Evolutionary conservation across 1,284 basidiomycete species (phyloP), one percentile per base, ranked within the genome.

Genomic region (Austroboletus novae-zelandiae): DNA sequence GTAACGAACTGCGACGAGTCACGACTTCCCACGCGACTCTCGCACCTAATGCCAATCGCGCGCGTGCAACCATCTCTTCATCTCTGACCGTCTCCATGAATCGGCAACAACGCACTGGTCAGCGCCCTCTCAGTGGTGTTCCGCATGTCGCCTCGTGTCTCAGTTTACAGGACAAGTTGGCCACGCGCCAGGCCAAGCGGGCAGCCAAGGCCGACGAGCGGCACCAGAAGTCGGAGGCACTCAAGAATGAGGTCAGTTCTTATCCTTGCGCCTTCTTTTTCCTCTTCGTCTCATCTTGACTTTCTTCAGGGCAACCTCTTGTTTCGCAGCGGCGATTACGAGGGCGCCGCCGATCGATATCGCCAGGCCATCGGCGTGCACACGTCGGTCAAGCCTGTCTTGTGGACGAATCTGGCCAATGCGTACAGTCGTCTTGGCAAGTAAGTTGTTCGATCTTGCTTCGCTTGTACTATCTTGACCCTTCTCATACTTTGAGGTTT

Each of bases 341-440:
- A 42, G n/a, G 23, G 15, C 5, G 54, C 54, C 11, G 20, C 35
- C 20, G 43, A 50, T 11, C 42, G 44, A 9, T 57, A 57, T 27
- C 35, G 43, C 15, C 9, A 48, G 18, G 55, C 55, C 13, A 47
- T 48, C 10, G 30, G 14, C 6, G 48, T 57, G 18, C 56, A 57
- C 27, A 41, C 2, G 2, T 44, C 43, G 1, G 35, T 47, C 23
- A 55, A 52, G 43, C 50, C 54, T 6, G 18, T 53, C 13, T 35
- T 50, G 40, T 40, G 48, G 15, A 46, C 48, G n/a, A 55, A 56
- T 10, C 32, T 56, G 9, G 50, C 54, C 2, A 32, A 27, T 18
- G 50, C 56, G 9, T 56, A 56, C 36, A 17, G 45, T 13, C 50
- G 48, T 30, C 55, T 57, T 32, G 53, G 40, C 14, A 50, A 37